Conservation (phyloP, 2,329 filamentous ascomycete species). For the Hypoxylon sp. region DNA sequence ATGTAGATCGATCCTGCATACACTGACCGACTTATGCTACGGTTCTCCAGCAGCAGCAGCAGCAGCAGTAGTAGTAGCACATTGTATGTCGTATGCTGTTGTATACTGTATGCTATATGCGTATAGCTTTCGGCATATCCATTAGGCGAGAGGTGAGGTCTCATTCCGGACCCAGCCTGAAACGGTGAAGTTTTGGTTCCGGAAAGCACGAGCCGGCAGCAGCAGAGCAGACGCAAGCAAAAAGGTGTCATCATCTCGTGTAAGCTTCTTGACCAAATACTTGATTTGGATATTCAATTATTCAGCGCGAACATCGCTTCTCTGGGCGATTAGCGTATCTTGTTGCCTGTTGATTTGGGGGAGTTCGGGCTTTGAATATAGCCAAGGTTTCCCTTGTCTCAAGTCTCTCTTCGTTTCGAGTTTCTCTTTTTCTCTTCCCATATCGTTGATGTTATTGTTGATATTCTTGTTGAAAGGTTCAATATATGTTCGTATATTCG, state of each 20-base stretch:
- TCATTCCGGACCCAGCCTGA: slow-evolving; percentile 19
- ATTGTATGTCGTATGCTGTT: slow-evolving; percentile 3
- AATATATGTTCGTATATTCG: neutral
- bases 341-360: neutral
- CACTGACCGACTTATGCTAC: slow-evolving; percentile 20
- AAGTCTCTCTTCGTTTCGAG: neutral
- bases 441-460: neutral
- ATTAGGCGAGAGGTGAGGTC: slow-evolving; percentile 26
- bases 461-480: slow-evolving; percentile 5
- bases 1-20: slow-evolving; percentile 40
- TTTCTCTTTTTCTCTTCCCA: slow-evolving; percentile 1
- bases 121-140: slow-evolving; percentile 3
- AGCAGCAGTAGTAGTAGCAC: neutral
- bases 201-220: slow-evolving; percentile 17
- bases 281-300: neutral
- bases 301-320: slow-evolving; percentile 24
- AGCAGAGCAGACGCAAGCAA: neutral
- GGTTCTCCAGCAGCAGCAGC: slow-evolving; percentile 2
- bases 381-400: slow-evolving; percentile 3
- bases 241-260: slow-evolving; percentile 1
- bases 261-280: slow-evolving; percentile 7
- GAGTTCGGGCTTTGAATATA: slow-evolving; percentile 6
- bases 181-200: slow-evolving; percentile 22
- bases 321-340: slow-evolving; percentile 19
- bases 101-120: slow-evolving; percentile 1